Base-by-base conservation (phyloP, 176 grass and related monocot species). In the Saccharum spontaneum region DNA sequence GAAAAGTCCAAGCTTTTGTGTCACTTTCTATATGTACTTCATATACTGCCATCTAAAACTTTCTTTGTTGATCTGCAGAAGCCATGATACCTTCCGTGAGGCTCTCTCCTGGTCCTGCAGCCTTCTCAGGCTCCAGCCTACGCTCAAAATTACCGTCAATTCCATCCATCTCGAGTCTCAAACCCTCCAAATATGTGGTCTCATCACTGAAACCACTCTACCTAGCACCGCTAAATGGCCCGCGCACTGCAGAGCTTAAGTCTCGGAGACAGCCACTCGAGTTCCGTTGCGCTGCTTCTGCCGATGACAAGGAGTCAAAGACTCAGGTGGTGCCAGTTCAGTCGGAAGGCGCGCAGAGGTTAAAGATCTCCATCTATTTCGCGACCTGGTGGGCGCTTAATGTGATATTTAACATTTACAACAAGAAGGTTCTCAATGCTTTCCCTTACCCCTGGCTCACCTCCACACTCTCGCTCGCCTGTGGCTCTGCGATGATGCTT, bases 361-460 rank as follows among this genome's bases (percentile, higher is more conserved):
- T 98, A 28, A 95, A 98, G 79, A 95, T 98, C 14, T 94, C 92
- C 12, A 90, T 91, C 67, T 98, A 98, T 78, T 98, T 98, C 4
- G 92, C 91, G 0, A 93, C 91, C n/a, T 98, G 95, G 95, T 98
- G 95, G 95, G 92, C 92, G 11, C 86, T 98, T 36, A 98, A 95
- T 77, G 95, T 98, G n/a, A 94, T 98, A 44, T 98, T 95, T 79
- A 98, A 98, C 86, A 98, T 98, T 39, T 98, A 98, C 23, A 94
- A 95, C 83, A 98, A 98, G 90, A 98, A 95, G 92, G 92, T 98
- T 46, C 75, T 98, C 72, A 98, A 98, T 77, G 92, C 92, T 59
- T 98, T 98, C 77, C 92, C 95, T 0, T 98, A 98, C 63, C 95
- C 95, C 41, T 98, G 95, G 95, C 90, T 98, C 59, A 93, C 89